Percentiles rank a stretch among this genome's conserved stretches.
These are phyloP conservation scores for Schwanniomyces sp. DNA, from an alignment of 805 yeast genomes.

Conservation along the genomic window DNA sequence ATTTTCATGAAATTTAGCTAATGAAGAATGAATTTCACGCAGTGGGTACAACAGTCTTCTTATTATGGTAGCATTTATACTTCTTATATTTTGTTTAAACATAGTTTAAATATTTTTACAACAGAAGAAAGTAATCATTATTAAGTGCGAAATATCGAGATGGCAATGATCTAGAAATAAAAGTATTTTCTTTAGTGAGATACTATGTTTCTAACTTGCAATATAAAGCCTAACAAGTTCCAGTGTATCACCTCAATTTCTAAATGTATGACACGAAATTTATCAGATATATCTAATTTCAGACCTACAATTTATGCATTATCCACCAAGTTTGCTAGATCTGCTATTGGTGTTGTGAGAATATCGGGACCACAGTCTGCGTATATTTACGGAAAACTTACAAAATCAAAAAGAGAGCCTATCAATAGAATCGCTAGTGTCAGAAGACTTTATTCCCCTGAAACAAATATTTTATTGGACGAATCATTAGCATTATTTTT, in stretches of 20 bases:
- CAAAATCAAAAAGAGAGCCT: constrained; percentile 40
- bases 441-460: constrained; percentile 52
- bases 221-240: not conserved
- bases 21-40: constrained; percentile 2
- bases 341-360: constrained; percentile 87
- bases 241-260: not conserved
- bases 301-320: constrained; percentile 84
- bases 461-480: constrained; percentile 53
- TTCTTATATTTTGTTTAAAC: not conserved
- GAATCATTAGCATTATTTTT: constrained; percentile 74
- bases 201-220: not conserved
- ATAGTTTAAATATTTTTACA: not conserved
- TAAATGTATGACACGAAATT: not conserved
- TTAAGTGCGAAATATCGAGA: too few relatives aligned
- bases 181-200: too few relatives aligned
- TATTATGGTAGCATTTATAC: not conserved
- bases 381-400: constrained; percentile 46
- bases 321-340: constrained; percentile 76
- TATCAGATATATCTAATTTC: not conserved
- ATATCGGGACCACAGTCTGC: constrained; percentile 70
- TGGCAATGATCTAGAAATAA: too few relatives aligned
- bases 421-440: constrained; percentile 56
- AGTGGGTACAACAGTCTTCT: not conserved
- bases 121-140: not conserved
- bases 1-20: constrained; percentile 30